Evolutionary conservation across 768 basidiomycete species (phyloP).

Genomic region (Lyophyllum decastes): DNA sequence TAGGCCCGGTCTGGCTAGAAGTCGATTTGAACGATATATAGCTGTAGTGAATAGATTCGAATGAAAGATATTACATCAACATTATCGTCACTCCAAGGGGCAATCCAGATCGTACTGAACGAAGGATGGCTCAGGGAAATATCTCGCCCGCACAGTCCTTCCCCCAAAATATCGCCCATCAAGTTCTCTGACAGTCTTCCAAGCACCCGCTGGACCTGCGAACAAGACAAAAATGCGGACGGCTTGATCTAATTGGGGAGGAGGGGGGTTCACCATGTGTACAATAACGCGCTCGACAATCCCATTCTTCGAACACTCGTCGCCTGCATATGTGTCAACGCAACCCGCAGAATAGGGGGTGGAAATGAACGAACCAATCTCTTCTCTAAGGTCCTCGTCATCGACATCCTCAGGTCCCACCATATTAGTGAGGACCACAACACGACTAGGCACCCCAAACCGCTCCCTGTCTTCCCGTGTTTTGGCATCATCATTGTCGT

Average conservation of each 20-base stretch:
- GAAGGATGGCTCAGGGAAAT: slow-evolving; percentile 70
- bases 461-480: slow-evolving; percentile 73
- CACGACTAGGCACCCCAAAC: slow-evolving; percentile 88
- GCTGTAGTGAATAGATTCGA: slow-evolving; percentile 11
- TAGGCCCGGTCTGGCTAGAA: slow-evolving; percentile 10
- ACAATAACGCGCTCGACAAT: slow-evolving; percentile 89
- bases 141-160: slow-evolving; percentile 76
- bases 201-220: slow-evolving; percentile 89
- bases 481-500: slow-evolving; percentile 85
- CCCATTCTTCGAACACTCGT: slow-evolving; percentile 89
- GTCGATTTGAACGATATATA: slow-evolving; percentile 7
- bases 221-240: slow-evolving; percentile 93
- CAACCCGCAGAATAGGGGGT: neutral
- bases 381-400: slow-evolving; percentile 81
- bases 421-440: slow-evolving; percentile 90
- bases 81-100: slow-evolving; percentile 28
- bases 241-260: slow-evolving; percentile 70
- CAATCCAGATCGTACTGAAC: slow-evolving; percentile 49
- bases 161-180: slow-evolving; percentile 95
- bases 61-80: slow-evolving; percentile 11
- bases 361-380: slow-evolving; percentile 66
- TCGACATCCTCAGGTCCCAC: slow-evolving; percentile 82
- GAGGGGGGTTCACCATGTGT: slow-evolving; percentile 71
- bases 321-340: slow-evolving; percentile 49
- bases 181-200: slow-evolving; percentile 92